Evolutionary conservation across 129 eudicot genomes (phyloP).

Genomic region (Pittosporum tobira): DNA sequence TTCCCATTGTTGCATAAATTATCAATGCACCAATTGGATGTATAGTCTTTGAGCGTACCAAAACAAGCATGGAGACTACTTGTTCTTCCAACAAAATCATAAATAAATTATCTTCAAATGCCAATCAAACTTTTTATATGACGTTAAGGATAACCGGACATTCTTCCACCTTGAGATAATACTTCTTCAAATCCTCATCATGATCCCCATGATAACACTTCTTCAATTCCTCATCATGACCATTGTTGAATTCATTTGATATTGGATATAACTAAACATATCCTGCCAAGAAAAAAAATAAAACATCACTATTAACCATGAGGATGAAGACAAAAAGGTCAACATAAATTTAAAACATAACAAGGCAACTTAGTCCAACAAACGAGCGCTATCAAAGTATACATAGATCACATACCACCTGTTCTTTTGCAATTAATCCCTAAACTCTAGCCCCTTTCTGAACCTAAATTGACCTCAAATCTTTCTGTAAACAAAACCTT

Average conservation of each 20-base stretch:
- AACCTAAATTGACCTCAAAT: no score
- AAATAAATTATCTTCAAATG: slow-evolving; percentile 13
- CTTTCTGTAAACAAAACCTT: no score
- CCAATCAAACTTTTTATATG: slow-evolving; percentile 9
- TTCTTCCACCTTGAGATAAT: slow-evolving; percentile 13
- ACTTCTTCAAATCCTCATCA: not conserved
- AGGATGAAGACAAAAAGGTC: not conserved
- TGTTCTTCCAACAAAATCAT: slow-evolving; percentile 7
- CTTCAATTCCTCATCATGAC: no score
- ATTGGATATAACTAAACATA: not conserved
- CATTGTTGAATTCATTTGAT: slow-evolving; percentile 2
- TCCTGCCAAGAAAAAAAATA: slow-evolving; percentile 14
- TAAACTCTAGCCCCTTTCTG: no score
- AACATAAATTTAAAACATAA: not conserved
- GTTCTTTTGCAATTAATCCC: no score
- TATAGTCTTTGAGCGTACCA: slow-evolving; percentile 9
- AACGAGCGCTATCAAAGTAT: not conserved
- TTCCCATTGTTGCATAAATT: no score
- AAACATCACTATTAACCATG: not conserved
- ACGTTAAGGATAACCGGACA: slow-evolving; percentile 20
- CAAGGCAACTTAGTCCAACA: not conserved
- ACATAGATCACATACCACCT: no score
- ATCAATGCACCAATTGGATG: slow-evolving; percentile 11
- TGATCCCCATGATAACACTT: slow-evolving; percentile 13
- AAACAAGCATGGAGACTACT: slow-evolving; percentile 7